phyloP scores from a whole-genome alignment of 306 rosid species.

The Oemleria cerasiformis region DNA sequence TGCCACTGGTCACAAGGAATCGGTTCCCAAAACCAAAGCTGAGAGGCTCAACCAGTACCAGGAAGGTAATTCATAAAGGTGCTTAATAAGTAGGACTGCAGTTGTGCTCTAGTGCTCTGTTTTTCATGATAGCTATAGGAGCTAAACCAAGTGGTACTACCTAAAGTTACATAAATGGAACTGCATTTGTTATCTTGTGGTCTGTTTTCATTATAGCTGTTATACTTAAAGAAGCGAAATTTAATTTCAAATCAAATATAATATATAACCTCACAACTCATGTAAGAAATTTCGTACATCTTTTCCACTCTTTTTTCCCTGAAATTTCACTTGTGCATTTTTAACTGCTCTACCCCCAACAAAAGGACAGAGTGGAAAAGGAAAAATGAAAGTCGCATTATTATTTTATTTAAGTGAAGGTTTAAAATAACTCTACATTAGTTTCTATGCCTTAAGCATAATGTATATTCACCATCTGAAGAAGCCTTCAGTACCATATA shows the following conservation, averaged over 20 bases:
- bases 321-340: background rate
- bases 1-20: constrained; percentile 44
- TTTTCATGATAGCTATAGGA: background rate
- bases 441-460: background rate
- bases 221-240: background rate
- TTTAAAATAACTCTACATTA: background rate
- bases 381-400: background rate
- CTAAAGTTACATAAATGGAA: background rate
- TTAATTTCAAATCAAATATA: background rate
- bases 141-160: constrained; percentile 19
- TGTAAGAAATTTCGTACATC: background rate
- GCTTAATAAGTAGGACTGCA: background rate
- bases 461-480: background rate
- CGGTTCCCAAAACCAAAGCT: constrained; percentile 34
- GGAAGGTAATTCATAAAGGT: constrained; percentile 30
- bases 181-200: background rate
- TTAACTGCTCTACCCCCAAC: background rate
- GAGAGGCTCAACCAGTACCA: constrained; percentile 40
- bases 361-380: background rate
- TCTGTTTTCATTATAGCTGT: background rate
- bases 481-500: background rate
- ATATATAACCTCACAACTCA: background rate
- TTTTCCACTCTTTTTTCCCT: background rate
- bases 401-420: background rate
- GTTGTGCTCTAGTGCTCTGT: background rate